These are phyloP conservation scores for Beauveria bassiana DNA, from an alignment of 2,329 filamentous ascomycete genomes.

Conservation along the genomic window DNA sequence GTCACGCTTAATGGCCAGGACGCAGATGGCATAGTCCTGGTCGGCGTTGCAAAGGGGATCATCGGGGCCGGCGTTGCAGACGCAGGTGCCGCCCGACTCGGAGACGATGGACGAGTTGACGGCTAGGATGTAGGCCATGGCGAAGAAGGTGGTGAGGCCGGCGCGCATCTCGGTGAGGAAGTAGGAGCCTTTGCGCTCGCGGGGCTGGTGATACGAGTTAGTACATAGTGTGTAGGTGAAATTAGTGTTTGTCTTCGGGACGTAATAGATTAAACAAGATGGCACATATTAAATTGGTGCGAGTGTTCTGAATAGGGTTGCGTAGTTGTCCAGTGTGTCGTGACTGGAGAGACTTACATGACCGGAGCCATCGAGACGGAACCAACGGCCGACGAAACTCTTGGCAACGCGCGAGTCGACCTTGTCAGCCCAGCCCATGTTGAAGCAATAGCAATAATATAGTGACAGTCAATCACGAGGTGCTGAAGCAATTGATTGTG, in stretches of 20 bases:
- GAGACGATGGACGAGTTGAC: slow-evolving; percentile 48
- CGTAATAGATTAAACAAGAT: background rate
- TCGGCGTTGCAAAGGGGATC: slow-evolving; percentile 47
- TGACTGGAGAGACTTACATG: slow-evolving; percentile 52
- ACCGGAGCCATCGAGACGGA: slow-evolving; percentile 73
- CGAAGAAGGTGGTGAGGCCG: slow-evolving; percentile 73
- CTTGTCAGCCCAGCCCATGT: slow-evolving; percentile 42
- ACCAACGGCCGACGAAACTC: slow-evolving; percentile 62
- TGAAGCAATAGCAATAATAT: background rate
- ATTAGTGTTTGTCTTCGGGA: background rate
- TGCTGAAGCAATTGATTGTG: background rate
- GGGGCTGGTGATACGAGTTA: slow-evolving; percentile 37
- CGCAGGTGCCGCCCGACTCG: slow-evolving; percentile 66
- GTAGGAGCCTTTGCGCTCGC: slow-evolving; percentile 63
- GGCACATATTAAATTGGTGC: background rate
- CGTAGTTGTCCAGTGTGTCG: background rate
- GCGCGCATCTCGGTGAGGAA: slow-evolving; percentile 82
- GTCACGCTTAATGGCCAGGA: slow-evolving; percentile 61
- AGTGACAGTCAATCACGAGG: background rate
- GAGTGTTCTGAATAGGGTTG: background rate
- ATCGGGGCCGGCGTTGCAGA: slow-evolving; percentile 49
- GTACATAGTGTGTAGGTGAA: background rate
- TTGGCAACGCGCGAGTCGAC: slow-evolving; percentile 53
- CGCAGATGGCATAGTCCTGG: slow-evolving; percentile 56
- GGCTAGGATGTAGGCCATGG: slow-evolving; percentile 48